These are phyloP conservation scores for Metschnikowia santaceciliae DNA, from an alignment of 805 yeast species.

Conservation along the genomic window DNA sequence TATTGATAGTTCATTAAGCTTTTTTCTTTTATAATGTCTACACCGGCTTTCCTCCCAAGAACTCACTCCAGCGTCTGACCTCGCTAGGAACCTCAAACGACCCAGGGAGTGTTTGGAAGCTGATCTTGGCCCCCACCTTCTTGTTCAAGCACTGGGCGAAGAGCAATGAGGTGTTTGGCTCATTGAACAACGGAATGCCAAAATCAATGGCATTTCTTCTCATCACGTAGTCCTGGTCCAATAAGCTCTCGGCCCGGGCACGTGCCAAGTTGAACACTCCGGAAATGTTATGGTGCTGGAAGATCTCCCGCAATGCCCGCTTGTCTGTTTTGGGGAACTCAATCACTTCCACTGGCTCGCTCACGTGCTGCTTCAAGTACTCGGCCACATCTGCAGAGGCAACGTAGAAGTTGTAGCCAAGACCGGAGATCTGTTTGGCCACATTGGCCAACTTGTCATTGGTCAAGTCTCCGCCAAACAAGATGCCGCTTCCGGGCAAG, in stretches of 20 bases:
- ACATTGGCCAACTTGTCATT: slow-evolving; percentile 69
- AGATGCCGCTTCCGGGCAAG: slow-evolving; percentile 79
- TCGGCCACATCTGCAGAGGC: slow-evolving; percentile 69
- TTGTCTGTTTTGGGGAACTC: slow-evolving; percentile 92
- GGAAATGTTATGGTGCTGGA: slow-evolving; percentile 78
- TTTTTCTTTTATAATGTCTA: slow-evolving; percentile 18
- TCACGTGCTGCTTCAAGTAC: slow-evolving; percentile 54
- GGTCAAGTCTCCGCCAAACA: slow-evolving; percentile 90
- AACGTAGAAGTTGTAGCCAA: slow-evolving; percentile 80
- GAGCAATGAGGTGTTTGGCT: slow-evolving; percentile 86
- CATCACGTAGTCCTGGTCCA: slow-evolving; percentile 94
- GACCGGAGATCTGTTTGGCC: slow-evolving; percentile 60
- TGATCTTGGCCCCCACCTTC: slow-evolving; percentile 55
- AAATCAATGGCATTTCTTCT: slow-evolving; percentile 99
- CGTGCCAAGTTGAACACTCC: slow-evolving; percentile 90
- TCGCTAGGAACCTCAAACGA: slow-evolving; percentile 70
- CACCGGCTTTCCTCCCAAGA: slow-evolving; percentile 89
- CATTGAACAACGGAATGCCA: slow-evolving; percentile 93
- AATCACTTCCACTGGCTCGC: slow-evolving; percentile 56
- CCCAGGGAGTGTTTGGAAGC: slow-evolving; percentile 38
- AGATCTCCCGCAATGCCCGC: slow-evolving; percentile 88
- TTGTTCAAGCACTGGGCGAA: slow-evolving; percentile 79
- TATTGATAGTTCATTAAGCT: too few species aligned
- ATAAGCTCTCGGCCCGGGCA: slow-evolving; percentile 78
- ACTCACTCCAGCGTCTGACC: slow-evolving; percentile 95